phyloP scores from a whole-genome alignment of 768 basidiomycete species.

The Leucocoprinus sp. region DNA sequence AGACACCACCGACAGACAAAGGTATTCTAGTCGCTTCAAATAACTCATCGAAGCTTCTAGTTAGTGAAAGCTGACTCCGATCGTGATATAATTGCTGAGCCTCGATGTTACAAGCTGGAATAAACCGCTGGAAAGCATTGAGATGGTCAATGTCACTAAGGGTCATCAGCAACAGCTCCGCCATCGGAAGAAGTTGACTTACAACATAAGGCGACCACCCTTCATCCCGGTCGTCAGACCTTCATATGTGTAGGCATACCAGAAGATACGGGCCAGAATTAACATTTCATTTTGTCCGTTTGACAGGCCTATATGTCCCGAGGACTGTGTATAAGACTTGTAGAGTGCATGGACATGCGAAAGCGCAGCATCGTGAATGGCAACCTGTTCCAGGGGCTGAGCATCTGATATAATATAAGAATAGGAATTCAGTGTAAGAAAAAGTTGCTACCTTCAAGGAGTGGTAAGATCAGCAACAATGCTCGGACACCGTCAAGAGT shows the following conservation, averaged over 20 bases:
- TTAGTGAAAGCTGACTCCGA: not conserved
- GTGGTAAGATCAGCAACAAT: slow-evolving; percentile 69
- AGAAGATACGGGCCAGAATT: slow-evolving; percentile 75
- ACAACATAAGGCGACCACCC: slow-evolving; percentile 82
- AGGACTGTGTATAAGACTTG: slow-evolving; percentile 32
- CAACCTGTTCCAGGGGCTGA: slow-evolving; percentile 39
- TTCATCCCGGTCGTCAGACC: slow-evolving; percentile 74
- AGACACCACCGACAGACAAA: slow-evolving; percentile 66
- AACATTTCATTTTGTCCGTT: slow-evolving; percentile 50
- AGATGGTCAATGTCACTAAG: slow-evolving; percentile 70
- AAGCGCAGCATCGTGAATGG: slow-evolving; percentile 75
- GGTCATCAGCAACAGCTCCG: not conserved
- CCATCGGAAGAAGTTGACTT: slow-evolving; percentile 19
- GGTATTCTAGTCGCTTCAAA: slow-evolving; percentile 32
- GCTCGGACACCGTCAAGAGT: slow-evolving; percentile 83
- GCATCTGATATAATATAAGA: slow-evolving; percentile 25
- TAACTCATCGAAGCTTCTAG: slow-evolving; percentile 2
- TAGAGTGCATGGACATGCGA: slow-evolving; percentile 79
- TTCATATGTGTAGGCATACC: slow-evolving; percentile 85
- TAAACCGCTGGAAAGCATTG: slow-evolving; percentile 56
- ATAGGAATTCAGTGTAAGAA: not conserved
- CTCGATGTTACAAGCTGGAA: slow-evolving; percentile 28
- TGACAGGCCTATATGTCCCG: slow-evolving; percentile 29
- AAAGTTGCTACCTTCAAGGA: slow-evolving; percentile 66
- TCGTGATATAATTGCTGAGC: slow-evolving; percentile 22